Percentiles rank a stretch among this genome's conserved stretches.
phyloP scores from a whole-genome alignment of 345 rosid species.

The Leavenworthia alabamica region DNA sequence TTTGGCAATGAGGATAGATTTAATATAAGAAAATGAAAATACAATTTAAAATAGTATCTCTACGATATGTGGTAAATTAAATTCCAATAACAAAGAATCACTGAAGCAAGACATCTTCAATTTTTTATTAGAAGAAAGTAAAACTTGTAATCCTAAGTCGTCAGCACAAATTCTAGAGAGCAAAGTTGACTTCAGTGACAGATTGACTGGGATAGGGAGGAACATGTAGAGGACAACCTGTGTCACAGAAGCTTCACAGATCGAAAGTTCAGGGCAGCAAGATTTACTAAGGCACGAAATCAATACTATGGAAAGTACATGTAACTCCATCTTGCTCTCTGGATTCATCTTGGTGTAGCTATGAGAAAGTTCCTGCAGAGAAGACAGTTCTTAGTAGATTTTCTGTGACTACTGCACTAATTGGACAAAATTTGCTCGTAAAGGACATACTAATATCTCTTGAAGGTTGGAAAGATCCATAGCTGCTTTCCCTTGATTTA shows the following conservation, averaged over 20 bases:
- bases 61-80: neutral
- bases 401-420: neutral
- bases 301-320: conserved; percentile 59
- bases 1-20: neutral
- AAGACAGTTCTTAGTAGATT: conserved; percentile 8
- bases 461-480: conserved; percentile 29
- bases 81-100: neutral
- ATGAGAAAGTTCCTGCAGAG: conserved; percentile 53
- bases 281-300: conserved; percentile 55
- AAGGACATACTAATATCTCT: conserved; percentile 41
- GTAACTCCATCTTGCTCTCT: conserved; percentile 69
- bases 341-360: conserved; percentile 48
- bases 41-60: neutral
- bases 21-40: neutral
- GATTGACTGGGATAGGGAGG: conserved; percentile 13
- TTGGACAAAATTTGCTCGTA: neutral
- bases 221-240: conserved; percentile 41
- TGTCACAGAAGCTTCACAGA: conserved; percentile 47
- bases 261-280: conserved; percentile 40
- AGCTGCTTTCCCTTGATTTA: conserved; percentile 34
- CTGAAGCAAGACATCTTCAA: neutral
- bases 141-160: neutral
- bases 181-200: neutral
- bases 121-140: neutral
- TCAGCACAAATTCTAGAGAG: neutral